These are phyloP conservation scores for Fusarium metavorans DNA, from an alignment of 2,329 filamentous ascomycete species.

Conservation along the genomic window DNA sequence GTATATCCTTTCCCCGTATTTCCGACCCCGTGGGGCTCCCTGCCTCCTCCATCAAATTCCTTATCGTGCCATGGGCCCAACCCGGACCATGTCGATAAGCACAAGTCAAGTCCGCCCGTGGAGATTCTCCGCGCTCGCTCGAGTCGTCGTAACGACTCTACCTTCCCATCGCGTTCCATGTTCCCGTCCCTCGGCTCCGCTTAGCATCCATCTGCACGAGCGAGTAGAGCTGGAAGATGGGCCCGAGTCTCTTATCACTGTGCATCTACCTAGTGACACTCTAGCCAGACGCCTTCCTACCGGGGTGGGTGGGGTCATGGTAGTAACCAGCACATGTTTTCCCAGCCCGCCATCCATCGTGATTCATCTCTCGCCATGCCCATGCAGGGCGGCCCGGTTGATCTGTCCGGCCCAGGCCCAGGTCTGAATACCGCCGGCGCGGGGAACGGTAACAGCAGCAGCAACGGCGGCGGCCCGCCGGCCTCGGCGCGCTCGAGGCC, in stretches of 20 bases:
- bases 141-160: slow-evolving; percentile 2
- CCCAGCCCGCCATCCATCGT: slow-evolving; percentile 36
- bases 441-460: neutral
- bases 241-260: slow-evolving; percentile 41
- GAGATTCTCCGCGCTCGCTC: slow-evolving; percentile 18
- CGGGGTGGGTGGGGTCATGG: slow-evolving; percentile 35
- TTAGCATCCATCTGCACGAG: slow-evolving; percentile 9
- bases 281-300: slow-evolving; percentile 21
- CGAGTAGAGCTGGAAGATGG: slow-evolving; percentile 33
- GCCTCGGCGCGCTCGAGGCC: slow-evolving; percentile 52
- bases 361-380: slow-evolving; percentile 34
- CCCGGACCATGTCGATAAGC: slow-evolving; percentile 22
- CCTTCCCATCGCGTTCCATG: slow-evolving; percentile 11
- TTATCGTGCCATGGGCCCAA: slow-evolving; percentile 28
- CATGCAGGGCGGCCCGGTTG: slow-evolving; percentile 30
- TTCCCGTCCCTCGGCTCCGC: slow-evolving; percentile 26
- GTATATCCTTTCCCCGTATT: slow-evolving; percentile 40
- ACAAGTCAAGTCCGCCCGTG: slow-evolving; percentile 4
- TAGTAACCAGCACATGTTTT: slow-evolving; percentile 32
- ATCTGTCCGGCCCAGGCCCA: slow-evolving; percentile 22
- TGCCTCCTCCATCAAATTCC: slow-evolving; percentile 9
- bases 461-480: slow-evolving; percentile 10
- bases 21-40: slow-evolving; percentile 40
- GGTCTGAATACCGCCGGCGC: slow-evolving; percentile 17
- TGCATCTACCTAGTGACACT: slow-evolving; percentile 25